phyloP scores from a whole-genome alignment of 2,329 filamentous ascomycete genomes.

The Pseudocercospora ulei region DNA sequence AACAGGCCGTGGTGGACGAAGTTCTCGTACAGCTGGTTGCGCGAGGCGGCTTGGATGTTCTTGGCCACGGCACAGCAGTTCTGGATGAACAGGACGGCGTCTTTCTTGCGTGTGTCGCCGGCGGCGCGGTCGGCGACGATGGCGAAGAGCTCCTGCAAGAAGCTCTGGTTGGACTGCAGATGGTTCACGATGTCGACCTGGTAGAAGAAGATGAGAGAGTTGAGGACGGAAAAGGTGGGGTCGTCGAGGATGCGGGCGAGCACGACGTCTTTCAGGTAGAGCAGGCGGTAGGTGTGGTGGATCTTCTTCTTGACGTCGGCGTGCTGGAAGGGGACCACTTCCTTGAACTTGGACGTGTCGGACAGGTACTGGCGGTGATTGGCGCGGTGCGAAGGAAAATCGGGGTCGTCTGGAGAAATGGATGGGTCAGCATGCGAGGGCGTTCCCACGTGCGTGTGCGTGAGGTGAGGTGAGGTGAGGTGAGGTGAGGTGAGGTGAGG shows the following conservation, averaged over 20 bases:
- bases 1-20: conserved; percentile 82
- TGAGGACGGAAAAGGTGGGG: conserved; percentile 92
- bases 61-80: conserved; percentile 92
- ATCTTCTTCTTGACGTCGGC: conserved; percentile 76
- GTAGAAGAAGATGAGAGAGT: conserved; percentile 97
- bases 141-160: conserved; percentile 75
- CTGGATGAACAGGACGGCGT: conserved; percentile 91
- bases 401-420: conserved; percentile 72
- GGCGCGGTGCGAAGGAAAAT: conserved; percentile 94
- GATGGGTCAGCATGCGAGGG: conserved; percentile 30
- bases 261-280: conserved; percentile 97
- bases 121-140: conserved; percentile 64
- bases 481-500: too few species aligned
- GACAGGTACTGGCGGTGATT: conserved; percentile 91
- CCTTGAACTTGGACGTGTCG: conserved; percentile 83
- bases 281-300: conserved; percentile 87
- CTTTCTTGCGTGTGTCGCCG: conserved; percentile 63
- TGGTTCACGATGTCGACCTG: conserved; percentile 96
- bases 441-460: not conserved
- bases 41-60: conserved; percentile 73
- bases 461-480: too few species aligned
- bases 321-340: conserved; percentile 88
- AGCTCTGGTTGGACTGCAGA: conserved; percentile 68
- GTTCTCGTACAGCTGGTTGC: conserved; percentile 76
- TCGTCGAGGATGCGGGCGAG: conserved; percentile 92